Base-by-base conservation (phyloP, 2,329 filamentous ascomycete species). In the Nigrospora oryzae region DNA sequence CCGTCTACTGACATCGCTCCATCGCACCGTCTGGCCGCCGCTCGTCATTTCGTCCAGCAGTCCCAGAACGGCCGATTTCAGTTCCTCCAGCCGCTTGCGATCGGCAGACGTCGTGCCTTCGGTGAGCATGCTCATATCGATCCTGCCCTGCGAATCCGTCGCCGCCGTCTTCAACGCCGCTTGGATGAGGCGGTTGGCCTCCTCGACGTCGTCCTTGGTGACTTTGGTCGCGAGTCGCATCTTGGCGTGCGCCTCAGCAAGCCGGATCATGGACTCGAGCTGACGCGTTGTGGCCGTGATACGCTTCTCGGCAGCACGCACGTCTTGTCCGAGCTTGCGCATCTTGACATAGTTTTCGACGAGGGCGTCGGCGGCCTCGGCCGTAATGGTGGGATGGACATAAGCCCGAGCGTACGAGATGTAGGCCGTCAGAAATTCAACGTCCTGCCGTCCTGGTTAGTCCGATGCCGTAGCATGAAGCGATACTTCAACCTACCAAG, bases 251-350 rank as follows among this genome's bases (percentile, higher is more conserved):
- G 90, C 93, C 70, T 98, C 93, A 1, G 90, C 72, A 3, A 98
- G 84, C 49, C 93, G 91, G 61, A 98, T 97, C 94, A 98, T 98
- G 38, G 86, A 93, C 68, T 98, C 94, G 6, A 98, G 76, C 67
- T 98, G 93, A 61, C 93, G 81, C 1, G 94, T 98, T 3, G 93
- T 98, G 36, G 93, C 93, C 0, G 93, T 98, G 68, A 98, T 98
- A 53, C 93, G 88, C 65, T 94, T 91, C 66, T 98, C 94, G 3
- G 87, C 80, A 3, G 89, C 78, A 40, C 91, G 88, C 33, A 91
- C 84, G 56, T 90, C 86, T 54, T 89, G 84, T 39, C 93, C 93
- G 0, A 98, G 81, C 59, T 90, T 88, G 52, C 93, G 89, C 89
- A 98, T 96, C 49, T 85, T 86, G 38, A 97, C 86, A 61, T 98